phyloP scores from a whole-genome alignment of 1,139 yeast genomes.

The Protomyces lactucae-debilis region DNA sequence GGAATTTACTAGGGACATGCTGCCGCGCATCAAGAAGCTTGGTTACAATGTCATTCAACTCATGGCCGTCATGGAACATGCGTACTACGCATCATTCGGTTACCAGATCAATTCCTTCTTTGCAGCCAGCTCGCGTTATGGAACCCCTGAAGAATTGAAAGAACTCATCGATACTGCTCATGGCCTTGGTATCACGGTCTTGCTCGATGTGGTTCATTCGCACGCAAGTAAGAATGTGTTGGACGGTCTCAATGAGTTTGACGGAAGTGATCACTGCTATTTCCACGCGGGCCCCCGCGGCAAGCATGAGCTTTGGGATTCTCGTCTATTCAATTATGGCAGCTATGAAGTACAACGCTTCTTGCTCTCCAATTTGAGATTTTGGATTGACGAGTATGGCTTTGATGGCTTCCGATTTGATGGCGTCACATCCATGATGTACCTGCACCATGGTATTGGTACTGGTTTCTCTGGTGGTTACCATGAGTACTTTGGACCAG shows the following conservation, averaged over 20 bases:
- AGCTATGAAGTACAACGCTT: constrained; percentile 86
- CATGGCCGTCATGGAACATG: constrained; percentile 99
- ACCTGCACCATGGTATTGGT: constrained; percentile 85
- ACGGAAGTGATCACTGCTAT: constrained; percentile 92
- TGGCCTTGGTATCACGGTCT: constrained; percentile 74
- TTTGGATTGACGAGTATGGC: constrained; percentile 70
- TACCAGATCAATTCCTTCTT: constrained; percentile 91
- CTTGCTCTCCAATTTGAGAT: constrained; percentile 79
- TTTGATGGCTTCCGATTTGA: constrained; percentile 97
- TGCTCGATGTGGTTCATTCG: constrained; percentile 90
- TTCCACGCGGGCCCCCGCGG: constrained; percentile 88
- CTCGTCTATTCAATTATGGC: constrained; percentile 85
- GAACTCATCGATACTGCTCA: constrained; percentile 90
- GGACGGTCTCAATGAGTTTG: constrained; percentile 89
- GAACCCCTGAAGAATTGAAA: constrained; percentile 82
- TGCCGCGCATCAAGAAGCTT: constrained; percentile 76
- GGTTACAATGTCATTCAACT: constrained; percentile 92
- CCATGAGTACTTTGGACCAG: constrained; percentile 78
- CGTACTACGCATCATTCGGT: constrained; percentile 95
- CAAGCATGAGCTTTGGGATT: constrained; percentile 88
- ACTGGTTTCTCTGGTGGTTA: constrained; percentile 88
- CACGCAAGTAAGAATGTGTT: constrained; percentile 92
- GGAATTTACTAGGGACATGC: constrained; percentile 70
- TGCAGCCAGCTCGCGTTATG: constrained; percentile 83
- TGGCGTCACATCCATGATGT: constrained; percentile 92